phyloP scores from a whole-genome alignment of 1,139 yeast genomes.

The Meyerozyma guilliermondii region DNA sequence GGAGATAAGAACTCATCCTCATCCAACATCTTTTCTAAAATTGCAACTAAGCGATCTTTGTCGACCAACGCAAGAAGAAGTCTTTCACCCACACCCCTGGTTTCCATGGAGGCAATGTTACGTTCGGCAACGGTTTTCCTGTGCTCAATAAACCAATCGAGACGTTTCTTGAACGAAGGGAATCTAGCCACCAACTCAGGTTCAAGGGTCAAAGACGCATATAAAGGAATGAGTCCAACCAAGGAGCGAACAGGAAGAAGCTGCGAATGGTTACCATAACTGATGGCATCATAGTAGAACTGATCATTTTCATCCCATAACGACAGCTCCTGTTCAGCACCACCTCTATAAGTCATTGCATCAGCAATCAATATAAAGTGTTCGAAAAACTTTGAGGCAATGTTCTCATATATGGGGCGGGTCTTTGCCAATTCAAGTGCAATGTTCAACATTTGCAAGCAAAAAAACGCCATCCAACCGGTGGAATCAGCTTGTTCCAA shows the following conservation, averaged over 20 bases:
- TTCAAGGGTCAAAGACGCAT: conserved; percentile 86
- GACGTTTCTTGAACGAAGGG: conserved; percentile 80
- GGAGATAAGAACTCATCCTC: conserved; percentile 84
- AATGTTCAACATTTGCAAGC: conserved; percentile 87
- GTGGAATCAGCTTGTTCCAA: conserved; percentile 96
- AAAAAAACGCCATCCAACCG: conserved; percentile 97
- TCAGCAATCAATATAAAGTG: conserved; percentile 91
- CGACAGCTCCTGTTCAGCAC: conserved; percentile 52
- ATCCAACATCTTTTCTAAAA: conserved; percentile 78
- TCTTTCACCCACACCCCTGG: conserved; percentile 84
- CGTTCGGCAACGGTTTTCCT: conserved; percentile 72
- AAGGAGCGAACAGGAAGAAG: conserved; percentile 83
- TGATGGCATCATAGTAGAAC: conserved; percentile 88
- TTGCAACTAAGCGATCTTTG: conserved; percentile 73
- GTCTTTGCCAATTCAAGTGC: conserved; percentile 87
- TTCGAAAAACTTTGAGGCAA: conserved; percentile 93
- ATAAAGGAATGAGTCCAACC: conserved; percentile 89
- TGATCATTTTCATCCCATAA: conserved; percentile 90
- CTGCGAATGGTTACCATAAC: conserved; percentile 72
- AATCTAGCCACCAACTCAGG: conserved; percentile 76
- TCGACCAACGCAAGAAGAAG: conserved; percentile 76
- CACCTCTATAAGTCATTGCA: conserved; percentile 74
- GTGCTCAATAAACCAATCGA: conserved; percentile 81
- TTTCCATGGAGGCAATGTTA: conserved; percentile 83
- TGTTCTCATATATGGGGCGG: conserved; percentile 86